Evolutionary conservation across 768 basidiomycete genomes (phyloP), one percentile per base, ranked within the genome.

Genomic region (Tulasnella sp.): DNA sequence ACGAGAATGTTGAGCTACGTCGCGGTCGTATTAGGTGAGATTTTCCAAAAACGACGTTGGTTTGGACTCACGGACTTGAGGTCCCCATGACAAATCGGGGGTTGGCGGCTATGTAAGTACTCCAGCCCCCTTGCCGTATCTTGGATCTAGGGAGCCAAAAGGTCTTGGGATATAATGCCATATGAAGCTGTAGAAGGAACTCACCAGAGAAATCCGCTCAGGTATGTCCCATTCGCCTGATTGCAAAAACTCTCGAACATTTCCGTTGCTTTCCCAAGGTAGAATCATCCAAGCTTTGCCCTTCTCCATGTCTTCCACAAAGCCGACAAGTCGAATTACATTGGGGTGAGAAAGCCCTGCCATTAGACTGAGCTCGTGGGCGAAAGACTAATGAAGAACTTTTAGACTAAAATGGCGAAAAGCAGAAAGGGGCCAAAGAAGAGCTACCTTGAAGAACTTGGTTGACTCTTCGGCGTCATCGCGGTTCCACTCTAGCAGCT

Each of bases 191-290:
- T 2, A 28, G 31, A 18, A 24, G 24, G 64, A 28, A 37, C 64
- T 69, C n/a, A 69, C 64, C n/a, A 69, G 16, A 9, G 64, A 69
- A 28, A 69, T 34, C 8, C 64, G 64, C n/a, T 69, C 64, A 4
- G 64, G 64, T 18, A 69, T 5, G 16, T 69, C 64, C 64, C 64
- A 69, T 18, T 69, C 31, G 64, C 64, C 64, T n/a, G 64, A 69
- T n/a, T 69, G 64, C 64, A 69, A 18, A 37, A 69, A 69, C n/a
- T 69, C 64, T 31, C 64, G 64, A 5, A 69, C 28, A n/a, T 69
- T 69, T 28, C 64, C 64, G 14, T 69, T 69, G 14, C 4, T 12
- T 18, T 69, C 64, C 64, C 64, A 69, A 69, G 64, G 64, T 12
- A 37, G 8, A 69, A 69, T 18, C 11, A 69, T 69, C 64, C 64